Evolutionary conservation across 176 grass and related monocot species (phyloP), one percentile per base, ranked within the genome.

Genomic region (Bolboschoenus planiculmis): DNA sequence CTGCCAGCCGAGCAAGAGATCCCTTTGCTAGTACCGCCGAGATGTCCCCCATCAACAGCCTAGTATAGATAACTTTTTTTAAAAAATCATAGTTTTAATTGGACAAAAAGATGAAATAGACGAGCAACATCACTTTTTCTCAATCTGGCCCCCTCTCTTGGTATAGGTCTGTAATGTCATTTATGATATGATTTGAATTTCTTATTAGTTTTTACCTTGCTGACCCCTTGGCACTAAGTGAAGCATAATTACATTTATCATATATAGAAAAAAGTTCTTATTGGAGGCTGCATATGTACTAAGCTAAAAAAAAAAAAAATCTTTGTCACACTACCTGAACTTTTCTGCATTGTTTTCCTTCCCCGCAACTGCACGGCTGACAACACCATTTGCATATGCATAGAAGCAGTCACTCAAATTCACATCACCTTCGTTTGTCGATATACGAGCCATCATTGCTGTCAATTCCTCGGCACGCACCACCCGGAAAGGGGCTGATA

Each of bases 331-430:
- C 24, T 81, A 81, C 79, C 56, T 81, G 40, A 81, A 81, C 21
- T 7, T 81, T 27, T 63, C n/a, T 61, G 79, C 56, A 63, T 63
- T 43, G 35, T 36, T 81, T 60, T 43, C 79, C 54, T 81, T 81
- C 8, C 93, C 88, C 10, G 56, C 57, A 27, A 81, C 24, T 20
- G 90, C 84, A 37, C 79, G 88, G 36, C 81, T 89, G 43, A 92
- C 85, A 51, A 90, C 88, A 2, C 79, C 72, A 50, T 92, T 96
- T 53, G 65, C 43, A 84, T 92, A 96, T 10, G 56, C 82, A 81
- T 66, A 79, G 4, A 96, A 72, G 44, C 86, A 46, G 13, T 79
- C 85, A 78, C 88, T 87, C 58, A 96, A 57, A 36, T 86, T 62
- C 46, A 95, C 81, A 43, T 83, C 86, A 0, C 83, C 83, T 24